A percentile compares a stretch with the other conserved stretches of the same genome.
Conservation (phyloP, 2,329 filamentous ascomycete species). For the Sporothrix mexicana region DNA sequence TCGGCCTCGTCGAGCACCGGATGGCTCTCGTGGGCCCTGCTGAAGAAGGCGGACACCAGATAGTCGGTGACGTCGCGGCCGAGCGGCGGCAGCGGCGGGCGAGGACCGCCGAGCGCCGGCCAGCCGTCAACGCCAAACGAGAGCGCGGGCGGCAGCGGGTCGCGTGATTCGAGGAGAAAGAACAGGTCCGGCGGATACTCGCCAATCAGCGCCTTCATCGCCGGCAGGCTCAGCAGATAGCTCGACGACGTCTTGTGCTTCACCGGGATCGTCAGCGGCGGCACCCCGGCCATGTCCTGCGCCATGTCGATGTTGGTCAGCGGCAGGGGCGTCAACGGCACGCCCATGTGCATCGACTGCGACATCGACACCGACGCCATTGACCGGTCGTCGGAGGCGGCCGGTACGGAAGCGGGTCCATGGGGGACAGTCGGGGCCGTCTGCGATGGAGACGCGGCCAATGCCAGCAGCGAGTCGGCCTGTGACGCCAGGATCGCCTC, state of each 20-base stretch:
- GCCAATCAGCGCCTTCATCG: slow-evolving; percentile 42
- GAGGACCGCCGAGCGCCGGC: too few relatives aligned
- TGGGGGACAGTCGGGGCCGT: too few relatives aligned
- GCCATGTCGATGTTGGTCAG: neutral
- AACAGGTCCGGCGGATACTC: slow-evolving; percentile 43
- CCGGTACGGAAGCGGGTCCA: too few relatives aligned
- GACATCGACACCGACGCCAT: slow-evolving; percentile 10
- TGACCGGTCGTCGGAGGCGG: neutral
- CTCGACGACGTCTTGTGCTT: slow-evolving; percentile 44
- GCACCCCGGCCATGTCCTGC: slow-evolving; percentile 35
- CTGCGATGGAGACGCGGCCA: too few relatives aligned
- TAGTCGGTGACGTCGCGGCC: slow-evolving; percentile 39
- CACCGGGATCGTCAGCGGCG: slow-evolving; percentile 42
- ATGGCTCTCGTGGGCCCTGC: slow-evolving; percentile 41
- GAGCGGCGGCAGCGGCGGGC: slow-evolving; percentile 32
- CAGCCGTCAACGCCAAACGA: slow-evolving; percentile 30
- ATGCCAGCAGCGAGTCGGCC: slow-evolving; percentile 36
- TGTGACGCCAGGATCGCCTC: slow-evolving; percentile 40
- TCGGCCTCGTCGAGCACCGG: slow-evolving; percentile 42
- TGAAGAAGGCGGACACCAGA: slow-evolving; percentile 41
- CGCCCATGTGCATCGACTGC: slow-evolving; percentile 23
- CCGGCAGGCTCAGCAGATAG: slow-evolving; percentile 41
- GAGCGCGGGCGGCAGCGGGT: slow-evolving; percentile 39
- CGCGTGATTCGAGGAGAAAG: slow-evolving; percentile 41
- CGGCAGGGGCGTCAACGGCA: neutral